phyloP scores from a whole-genome alignment of 345 rosid species.

The Linum trigynum region DNA sequence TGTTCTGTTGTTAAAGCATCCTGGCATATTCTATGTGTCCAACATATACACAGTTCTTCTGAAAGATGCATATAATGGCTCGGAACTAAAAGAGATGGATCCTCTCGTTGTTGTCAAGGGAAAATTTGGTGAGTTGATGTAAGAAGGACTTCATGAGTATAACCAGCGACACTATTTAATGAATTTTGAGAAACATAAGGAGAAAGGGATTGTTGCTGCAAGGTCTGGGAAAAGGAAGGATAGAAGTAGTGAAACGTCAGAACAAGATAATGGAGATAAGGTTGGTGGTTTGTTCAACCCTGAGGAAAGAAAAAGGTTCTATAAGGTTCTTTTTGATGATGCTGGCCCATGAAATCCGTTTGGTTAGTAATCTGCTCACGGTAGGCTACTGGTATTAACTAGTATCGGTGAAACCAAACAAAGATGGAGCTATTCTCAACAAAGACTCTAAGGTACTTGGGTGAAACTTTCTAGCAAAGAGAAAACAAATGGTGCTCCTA shows the following conservation, averaged over 20 bases:
- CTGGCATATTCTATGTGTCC: conserved; percentile 71
- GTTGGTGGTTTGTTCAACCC: conserved; percentile 56
- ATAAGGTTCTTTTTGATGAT: conserved; percentile 66
- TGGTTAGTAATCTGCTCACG: neutral
- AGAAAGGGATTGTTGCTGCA: conserved; percentile 33
- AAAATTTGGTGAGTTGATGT: conserved; percentile 81
- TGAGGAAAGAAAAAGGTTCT: conserved; percentile 80
- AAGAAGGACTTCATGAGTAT: conserved; percentile 75
- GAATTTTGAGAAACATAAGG: conserved; percentile 64
- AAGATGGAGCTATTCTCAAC: conserved; percentile 23
- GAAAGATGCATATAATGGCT: conserved; percentile 66
- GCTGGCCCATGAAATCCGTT: conserved; percentile 17
- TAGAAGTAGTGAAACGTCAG: conserved; percentile 25
- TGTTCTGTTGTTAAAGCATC: conserved; percentile 65
- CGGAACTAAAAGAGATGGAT: conserved; percentile 65
- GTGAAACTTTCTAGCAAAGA: conserved; percentile 34
- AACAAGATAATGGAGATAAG: conserved; percentile 37
- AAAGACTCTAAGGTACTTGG: conserved; percentile 20
- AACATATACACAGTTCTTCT: conserved; percentile 80
- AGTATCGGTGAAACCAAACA: conserved; percentile 13
- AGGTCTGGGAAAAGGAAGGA: conserved; percentile 32
- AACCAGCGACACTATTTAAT: conserved; percentile 40
- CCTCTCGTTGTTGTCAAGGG: conserved; percentile 74
- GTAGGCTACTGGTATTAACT: no score
- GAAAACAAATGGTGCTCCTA: conserved; percentile 19